Evolutionary conservation across 495 filamentous ascomycete genomes (phyloP).

Genomic region (Trichoderma orchidacearum): DNA sequence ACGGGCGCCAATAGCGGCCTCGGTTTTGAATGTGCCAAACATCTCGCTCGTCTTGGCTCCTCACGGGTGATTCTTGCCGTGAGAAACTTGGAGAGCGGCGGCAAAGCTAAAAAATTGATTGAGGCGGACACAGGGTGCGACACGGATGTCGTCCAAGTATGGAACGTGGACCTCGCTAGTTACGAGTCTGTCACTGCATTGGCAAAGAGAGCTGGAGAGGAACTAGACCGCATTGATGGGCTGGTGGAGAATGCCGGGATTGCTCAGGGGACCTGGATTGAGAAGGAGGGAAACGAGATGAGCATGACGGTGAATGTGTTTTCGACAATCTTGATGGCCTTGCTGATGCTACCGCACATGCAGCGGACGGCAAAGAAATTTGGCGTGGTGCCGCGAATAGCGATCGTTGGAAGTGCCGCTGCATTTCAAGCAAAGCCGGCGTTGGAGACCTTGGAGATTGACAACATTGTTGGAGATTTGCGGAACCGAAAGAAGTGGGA

Average conservation of each 20-base stretch:
- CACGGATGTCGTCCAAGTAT: slow-evolving; percentile 36
- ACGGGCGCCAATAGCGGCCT: slow-evolving; percentile 41
- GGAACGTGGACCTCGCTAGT: slow-evolving; percentile 32
- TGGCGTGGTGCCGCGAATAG: slow-evolving; percentile 12
- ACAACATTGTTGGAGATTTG: neutral
- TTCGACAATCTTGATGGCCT: slow-evolving; percentile 27
- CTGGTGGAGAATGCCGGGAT: slow-evolving; percentile 32
- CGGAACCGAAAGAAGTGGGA: neutral
- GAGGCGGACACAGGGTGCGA: slow-evolving; percentile 19
- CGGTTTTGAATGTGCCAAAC: slow-evolving; percentile 34
- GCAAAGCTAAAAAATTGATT: slow-evolving; percentile 29
- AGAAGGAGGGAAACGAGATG: slow-evolving; percentile 22
- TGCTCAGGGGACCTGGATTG: slow-evolving; percentile 4
- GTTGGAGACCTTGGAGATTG: neutral
- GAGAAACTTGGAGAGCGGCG: slow-evolving; percentile 23
- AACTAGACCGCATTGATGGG: slow-evolving; percentile 25
- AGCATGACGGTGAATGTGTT: slow-evolving; percentile 41
- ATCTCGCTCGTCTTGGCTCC: slow-evolving; percentile 26
- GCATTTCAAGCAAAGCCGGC: slow-evolving; percentile 1
- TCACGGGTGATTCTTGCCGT: slow-evolving; percentile 31
- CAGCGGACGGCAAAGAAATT: slow-evolving; percentile 13
- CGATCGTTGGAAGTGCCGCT: slow-evolving; percentile 13
- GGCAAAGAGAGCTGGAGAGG: slow-evolving; percentile 7
- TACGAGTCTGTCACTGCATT: slow-evolving; percentile 15
- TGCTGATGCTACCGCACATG: slow-evolving; percentile 29